Conservation (phyloP, 2,329 filamentous ascomycete genomes). For the Paramyrothecium sp. region DNA sequence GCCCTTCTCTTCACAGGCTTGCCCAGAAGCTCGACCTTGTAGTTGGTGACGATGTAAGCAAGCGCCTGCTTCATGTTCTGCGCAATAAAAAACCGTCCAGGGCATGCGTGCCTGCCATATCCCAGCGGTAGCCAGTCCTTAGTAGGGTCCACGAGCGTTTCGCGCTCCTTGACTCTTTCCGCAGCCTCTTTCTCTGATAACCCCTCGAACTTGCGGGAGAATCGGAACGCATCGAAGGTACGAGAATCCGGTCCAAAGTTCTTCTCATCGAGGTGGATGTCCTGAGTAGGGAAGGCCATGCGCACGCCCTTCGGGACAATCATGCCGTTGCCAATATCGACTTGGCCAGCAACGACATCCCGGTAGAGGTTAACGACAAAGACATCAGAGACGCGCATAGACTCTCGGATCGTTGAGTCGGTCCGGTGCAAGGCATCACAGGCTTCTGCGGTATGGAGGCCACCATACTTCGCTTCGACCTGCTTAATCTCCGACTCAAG, state of each 20-base stretch:
- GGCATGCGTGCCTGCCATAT: slow-evolving; percentile 29
- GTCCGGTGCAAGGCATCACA: background rate
- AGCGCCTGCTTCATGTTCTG: slow-evolving; percentile 1
- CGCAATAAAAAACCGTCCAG: slow-evolving; percentile 29
- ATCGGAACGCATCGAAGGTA: slow-evolving; percentile 20
- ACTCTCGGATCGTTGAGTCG: background rate
- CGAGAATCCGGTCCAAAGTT: slow-evolving; percentile 20
- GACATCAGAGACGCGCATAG: background rate
- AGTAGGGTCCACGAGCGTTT: no score
- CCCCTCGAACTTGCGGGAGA: slow-evolving; percentile 7
- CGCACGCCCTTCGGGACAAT: slow-evolving; percentile 21
- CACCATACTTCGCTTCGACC: background rate
- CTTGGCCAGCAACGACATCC: background rate
- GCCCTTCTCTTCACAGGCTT: background rate
- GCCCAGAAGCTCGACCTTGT: background rate
- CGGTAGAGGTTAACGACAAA: background rate
- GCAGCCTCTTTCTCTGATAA: slow-evolving; percentile 6
- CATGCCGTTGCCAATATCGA: slow-evolving; percentile 19
- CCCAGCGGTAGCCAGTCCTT: slow-evolving; percentile 28
- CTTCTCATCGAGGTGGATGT: background rate
- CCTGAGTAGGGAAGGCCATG: slow-evolving; percentile 13
- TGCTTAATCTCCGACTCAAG: background rate
- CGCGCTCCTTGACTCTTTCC: slow-evolving; percentile 20
- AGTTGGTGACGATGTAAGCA: background rate
- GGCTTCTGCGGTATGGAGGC: background rate